phyloP scores from a whole-genome alignment of 208 protist species.

The Acanthamoeba polyphaga region DNA sequence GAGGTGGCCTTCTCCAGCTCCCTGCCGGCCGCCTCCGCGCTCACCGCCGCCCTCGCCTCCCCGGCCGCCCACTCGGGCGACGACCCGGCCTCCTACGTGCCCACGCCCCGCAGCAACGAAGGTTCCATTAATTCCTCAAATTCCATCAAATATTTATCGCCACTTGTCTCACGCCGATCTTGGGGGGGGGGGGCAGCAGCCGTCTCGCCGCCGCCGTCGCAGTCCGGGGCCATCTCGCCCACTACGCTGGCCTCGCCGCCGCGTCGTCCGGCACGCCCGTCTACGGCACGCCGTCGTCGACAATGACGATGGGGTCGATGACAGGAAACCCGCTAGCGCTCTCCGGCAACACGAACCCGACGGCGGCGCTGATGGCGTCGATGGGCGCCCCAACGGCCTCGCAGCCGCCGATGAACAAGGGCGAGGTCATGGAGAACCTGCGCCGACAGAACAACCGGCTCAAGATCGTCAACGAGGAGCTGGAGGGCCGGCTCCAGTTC shows the following conservation, averaged over 20 bases:
- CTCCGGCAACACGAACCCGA: background rate
- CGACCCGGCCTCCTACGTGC: background rate
- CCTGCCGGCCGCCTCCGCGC: background rate
- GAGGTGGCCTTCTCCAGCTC: slow-evolving; percentile 10
- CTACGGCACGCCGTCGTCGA: background rate
- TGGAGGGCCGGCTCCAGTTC: background rate
- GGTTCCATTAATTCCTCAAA: too few relatives aligned
- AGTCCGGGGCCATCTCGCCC: background rate
- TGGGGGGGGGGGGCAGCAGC: background rate
- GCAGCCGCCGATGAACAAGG: background rate
- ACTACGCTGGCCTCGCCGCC: background rate
- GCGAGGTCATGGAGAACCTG: background rate
- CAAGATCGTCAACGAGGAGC: slow-evolving; percentile 31
- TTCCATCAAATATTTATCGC: too few relatives aligned
- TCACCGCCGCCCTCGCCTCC: background rate
- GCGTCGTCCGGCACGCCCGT: background rate
- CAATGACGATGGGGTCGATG: background rate
- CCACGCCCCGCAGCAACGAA: background rate
- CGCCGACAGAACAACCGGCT: slow-evolving; percentile 11
- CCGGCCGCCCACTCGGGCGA: background rate
- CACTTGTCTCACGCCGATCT: too few relatives aligned
- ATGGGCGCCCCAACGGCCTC: too few relatives aligned
- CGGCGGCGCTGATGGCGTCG: too few relatives aligned
- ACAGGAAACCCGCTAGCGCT: background rate
- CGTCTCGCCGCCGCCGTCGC: background rate